phyloP scores from a whole-genome alignment of 345 rosid genomes.

The Diplotaxis tenuifolia region DNA sequence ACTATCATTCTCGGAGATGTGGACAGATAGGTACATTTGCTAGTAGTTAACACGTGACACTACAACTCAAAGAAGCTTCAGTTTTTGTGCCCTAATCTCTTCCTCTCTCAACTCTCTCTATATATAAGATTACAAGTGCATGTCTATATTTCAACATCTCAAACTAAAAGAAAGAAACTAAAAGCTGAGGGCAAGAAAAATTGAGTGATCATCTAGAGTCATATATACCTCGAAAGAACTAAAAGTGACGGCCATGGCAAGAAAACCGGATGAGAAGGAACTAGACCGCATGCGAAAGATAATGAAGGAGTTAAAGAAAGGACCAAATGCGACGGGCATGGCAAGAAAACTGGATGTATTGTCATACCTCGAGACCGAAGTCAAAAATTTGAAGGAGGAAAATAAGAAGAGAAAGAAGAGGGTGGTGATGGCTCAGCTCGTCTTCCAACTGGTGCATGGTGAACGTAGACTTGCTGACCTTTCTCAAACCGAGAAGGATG shows the following conservation, averaged over 20 bases:
- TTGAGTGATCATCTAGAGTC: no score
- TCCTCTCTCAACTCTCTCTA: neutral
- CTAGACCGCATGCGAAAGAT: neutral
- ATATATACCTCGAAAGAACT: no score
- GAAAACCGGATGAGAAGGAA: neutral
- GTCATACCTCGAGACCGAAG: no score
- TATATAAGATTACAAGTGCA: conserved; percentile 9
- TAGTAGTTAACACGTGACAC: neutral
- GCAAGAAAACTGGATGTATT: no score
- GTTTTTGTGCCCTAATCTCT: no score
- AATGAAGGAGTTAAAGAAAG: neutral
- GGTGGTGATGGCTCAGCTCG: neutral
- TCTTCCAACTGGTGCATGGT: neutral
- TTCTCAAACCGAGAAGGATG: neutral
- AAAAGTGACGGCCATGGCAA: neutral
- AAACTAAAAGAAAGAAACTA: neutral
- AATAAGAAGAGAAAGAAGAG: no score
- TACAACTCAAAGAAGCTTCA: neutral
- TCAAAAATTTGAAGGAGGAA: no score
- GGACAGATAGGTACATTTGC: neutral
- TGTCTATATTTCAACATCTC: neutral
- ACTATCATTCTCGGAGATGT: conserved; percentile 6
- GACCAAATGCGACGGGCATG: no score
- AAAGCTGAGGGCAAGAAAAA: no score
- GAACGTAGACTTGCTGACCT: neutral